Evolutionary conservation across 2,329 filamentous ascomycete species (phyloP).

Genomic region (Catunica adiposa): DNA sequence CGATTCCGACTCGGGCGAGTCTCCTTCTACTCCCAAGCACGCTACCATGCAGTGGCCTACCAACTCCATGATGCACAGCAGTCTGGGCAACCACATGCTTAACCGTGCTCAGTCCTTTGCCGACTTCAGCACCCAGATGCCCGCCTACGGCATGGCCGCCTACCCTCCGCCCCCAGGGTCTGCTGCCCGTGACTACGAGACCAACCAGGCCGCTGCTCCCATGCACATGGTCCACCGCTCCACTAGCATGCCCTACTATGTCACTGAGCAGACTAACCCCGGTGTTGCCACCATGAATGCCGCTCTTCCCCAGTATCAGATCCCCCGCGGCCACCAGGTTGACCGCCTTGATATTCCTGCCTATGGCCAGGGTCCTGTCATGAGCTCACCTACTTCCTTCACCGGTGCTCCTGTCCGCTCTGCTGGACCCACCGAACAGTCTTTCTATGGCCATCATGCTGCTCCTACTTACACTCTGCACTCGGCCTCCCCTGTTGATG

Average conservation of each 20-base stretch:
- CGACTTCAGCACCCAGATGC: conserved; percentile 36
- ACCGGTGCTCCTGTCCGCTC: conserved; percentile 39
- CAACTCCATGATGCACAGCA: conserved; percentile 24
- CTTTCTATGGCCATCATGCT: conserved; percentile 40
- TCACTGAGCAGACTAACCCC: conserved; percentile 45
- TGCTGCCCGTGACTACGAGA: conserved; percentile 25
- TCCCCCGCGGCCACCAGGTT: conserved; percentile 30
- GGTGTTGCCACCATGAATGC: conserved; percentile 46
- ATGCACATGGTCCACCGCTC: conserved; percentile 34
- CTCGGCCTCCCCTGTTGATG: conserved; percentile 30
- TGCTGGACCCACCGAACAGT: conserved; percentile 32
- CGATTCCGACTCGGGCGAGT: conserved; percentile 41
- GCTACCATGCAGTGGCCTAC: conserved; percentile 35
- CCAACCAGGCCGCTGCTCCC: conserved; percentile 23
- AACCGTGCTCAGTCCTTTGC: conserved; percentile 38
- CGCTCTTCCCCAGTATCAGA: conserved; percentile 34
- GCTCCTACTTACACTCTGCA: conserved; percentile 33
- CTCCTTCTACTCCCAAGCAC: conserved; percentile 41
- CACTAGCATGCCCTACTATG: conserved; percentile 37
- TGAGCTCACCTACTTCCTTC: conserved; percentile 42
- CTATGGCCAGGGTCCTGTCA: conserved; percentile 24
- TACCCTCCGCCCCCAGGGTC: conserved; percentile 15
- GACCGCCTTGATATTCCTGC: conserved; percentile 36
- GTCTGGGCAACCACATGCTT: conserved; percentile 25
- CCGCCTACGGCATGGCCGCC: conserved; percentile 24